Base-by-base conservation (phyloP, 768 basidiomycete genomes). In the Nidula microcarpa region DNA sequence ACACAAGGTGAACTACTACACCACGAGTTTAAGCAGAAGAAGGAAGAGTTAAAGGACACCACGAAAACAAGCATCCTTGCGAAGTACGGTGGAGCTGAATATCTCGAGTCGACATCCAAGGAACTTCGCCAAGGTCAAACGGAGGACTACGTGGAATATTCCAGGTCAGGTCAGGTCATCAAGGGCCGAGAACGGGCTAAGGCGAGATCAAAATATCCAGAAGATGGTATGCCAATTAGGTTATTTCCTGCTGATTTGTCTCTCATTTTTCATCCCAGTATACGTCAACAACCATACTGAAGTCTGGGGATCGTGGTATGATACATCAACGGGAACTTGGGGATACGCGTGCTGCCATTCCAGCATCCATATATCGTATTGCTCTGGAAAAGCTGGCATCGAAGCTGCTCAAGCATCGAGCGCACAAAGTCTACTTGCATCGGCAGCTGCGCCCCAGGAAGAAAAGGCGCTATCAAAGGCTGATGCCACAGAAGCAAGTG, bases 281-380 rank as follows among this genome's bases (percentile, higher is more conserved):
- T 87, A 81, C 60, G 74, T 89, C 62, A 95, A 94, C 69, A 99
- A 99, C 64, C 97, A 99, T 63, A 94, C 89, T 0, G 76, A 84
- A 4, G 86, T 98, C n/a, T 99, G 97, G 97, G 97, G 97, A 44
- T 99, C 97, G 43, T 98, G 86, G 85, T 98, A 91, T 66, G 85
- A 91, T 58, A 55, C 74, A 13, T 72, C 81, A 10, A 77, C 80
- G 2, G 82, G 86, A 11, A 64, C 74, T 54, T 99, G 97, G 97
- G 97, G 97, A 36, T 99, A 88, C 68, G 87, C 83, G 30, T 99
- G 97, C 68, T 99, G 97, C 64, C 95, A 97, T 64, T 94, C 94
- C 8, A 77, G 64, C 44, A 74, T 93, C 32, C 88, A 93, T 61
- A 73, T 90, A 48, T 95, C 95, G 14, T 98, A 98, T 66, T 98